These are phyloP conservation scores for Aspergillus brasiliensis DNA, from an alignment of 2,329 filamentous ascomycete genomes.

Conservation along the genomic window DNA sequence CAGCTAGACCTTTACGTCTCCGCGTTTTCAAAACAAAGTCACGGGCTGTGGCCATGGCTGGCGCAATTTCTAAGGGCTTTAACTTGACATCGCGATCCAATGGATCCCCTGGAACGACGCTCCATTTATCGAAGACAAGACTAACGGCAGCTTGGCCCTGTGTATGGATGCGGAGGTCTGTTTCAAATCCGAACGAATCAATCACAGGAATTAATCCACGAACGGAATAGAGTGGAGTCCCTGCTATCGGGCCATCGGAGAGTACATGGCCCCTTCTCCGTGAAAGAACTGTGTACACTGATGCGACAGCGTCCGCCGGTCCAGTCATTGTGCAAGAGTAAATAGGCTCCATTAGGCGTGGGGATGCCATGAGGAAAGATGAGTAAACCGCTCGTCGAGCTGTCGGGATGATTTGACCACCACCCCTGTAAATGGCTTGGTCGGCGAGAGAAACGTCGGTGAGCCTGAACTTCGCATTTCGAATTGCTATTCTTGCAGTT, in stretches of 20 bases:
- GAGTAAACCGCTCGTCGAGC: constrained; percentile 90
- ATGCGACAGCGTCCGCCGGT: constrained; percentile 82
- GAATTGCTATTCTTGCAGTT: constrained; percentile 66
- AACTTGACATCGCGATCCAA: constrained; percentile 83
- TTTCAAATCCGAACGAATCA: constrained; percentile 97
- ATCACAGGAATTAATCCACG: constrained; percentile 92
- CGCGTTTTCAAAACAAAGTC: constrained; percentile 98
- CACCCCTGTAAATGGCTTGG: constrained; percentile 91
- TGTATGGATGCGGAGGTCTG: constrained; percentile 92
- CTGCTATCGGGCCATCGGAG: constrained; percentile 89
- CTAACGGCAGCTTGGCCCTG: constrained; percentile 89
- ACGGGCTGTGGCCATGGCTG: constrained; percentile 82
- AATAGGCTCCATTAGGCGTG: constrained; percentile 93
- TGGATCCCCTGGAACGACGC: constrained; percentile 91
- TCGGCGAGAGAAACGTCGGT: constrained; percentile 84
- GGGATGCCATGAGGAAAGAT: constrained; percentile 95
- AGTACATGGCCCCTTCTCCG: constrained; percentile 88
- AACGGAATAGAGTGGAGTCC: constrained; percentile 90
- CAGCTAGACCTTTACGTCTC: constrained; percentile 86
- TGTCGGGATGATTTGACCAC: constrained; percentile 96
- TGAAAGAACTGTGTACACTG: constrained; percentile 88
- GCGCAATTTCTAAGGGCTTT: constrained; percentile 82
- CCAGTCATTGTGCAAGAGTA: constrained; percentile 93
- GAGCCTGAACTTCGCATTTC: constrained; percentile 96
- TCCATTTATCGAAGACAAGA: constrained; percentile 95